Evolutionary conservation across 345 rosid genomes (phyloP).

Genomic region (Psidium guajava): DNA sequence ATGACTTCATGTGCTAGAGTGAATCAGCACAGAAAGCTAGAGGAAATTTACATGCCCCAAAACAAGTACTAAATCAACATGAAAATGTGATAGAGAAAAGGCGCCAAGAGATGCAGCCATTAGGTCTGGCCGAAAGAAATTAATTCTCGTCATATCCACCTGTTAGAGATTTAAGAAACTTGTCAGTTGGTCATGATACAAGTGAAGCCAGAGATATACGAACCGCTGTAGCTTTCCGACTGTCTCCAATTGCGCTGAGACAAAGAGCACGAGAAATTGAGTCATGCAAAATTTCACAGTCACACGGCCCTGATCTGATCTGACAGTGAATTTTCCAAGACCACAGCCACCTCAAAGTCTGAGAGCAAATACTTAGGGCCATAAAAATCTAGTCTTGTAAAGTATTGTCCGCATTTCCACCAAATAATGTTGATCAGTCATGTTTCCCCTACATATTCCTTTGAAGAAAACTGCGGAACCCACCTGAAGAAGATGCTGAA

Average conservation of each 20-base stretch:
- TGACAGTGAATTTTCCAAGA: constrained; percentile 52
- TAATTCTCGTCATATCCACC: constrained; percentile 39
- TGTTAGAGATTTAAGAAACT: constrained; percentile 47
- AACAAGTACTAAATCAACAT: neutral
- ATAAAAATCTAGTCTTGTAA: constrained; percentile 44
- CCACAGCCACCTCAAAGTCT: constrained; percentile 67
- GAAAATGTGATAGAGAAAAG: neutral
- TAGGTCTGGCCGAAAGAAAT: constrained; percentile 8
- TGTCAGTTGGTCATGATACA: constrained; percentile 45
- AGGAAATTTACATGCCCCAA: neutral
- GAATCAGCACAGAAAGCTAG: neutral
- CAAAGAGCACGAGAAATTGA: constrained; percentile 48
- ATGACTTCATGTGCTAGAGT: neutral
- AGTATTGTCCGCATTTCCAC: constrained; percentile 40
- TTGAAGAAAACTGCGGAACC: constrained; percentile 93
- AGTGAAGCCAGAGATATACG: constrained; percentile 85
- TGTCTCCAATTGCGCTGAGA: constrained; percentile 56
- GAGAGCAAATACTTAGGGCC: constrained; percentile 48
- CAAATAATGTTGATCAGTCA: constrained; percentile 51
- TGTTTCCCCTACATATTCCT: constrained; percentile 74
- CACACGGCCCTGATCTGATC: constrained; percentile 58
- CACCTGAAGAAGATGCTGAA: constrained; percentile 99
- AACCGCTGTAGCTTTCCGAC: constrained; percentile 67
- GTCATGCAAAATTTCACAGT: constrained; percentile 56
- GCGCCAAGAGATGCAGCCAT: constrained; percentile 9